phyloP scores from a whole-genome alignment of 148 eudicot genomes.

The Drosera capensis region DNA sequence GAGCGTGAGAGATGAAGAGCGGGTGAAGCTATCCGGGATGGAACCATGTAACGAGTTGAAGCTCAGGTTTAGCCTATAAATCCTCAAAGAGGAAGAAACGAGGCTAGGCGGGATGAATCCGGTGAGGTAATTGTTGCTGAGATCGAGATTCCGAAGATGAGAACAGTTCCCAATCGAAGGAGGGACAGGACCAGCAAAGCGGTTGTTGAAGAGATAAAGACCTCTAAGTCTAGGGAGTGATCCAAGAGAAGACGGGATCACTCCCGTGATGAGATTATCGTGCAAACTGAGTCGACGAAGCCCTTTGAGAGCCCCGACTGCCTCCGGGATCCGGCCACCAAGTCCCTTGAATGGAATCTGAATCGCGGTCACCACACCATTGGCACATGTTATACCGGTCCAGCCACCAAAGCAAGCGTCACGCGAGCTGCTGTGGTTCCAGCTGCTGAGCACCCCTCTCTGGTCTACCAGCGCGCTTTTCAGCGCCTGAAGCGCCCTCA shows the following conservation, averaged over 20 bases:
- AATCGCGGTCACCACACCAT: slow-evolving; percentile 77
- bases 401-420: slow-evolving; percentile 76
- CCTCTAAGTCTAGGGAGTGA: slow-evolving; percentile 65
- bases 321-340: slow-evolving; percentile 44
- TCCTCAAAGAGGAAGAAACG: slow-evolving; percentile 39
- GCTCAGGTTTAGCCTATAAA: slow-evolving; percentile 61
- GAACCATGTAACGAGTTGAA: slow-evolving; percentile 47
- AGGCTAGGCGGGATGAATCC: slow-evolving; percentile 44
- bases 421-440: slow-evolving; percentile 62
- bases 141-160: slow-evolving; percentile 55
- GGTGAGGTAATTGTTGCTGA: slow-evolving; percentile 39
- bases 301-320: slow-evolving; percentile 54
- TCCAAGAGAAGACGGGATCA: slow-evolving; percentile 52
- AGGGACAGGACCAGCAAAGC: slow-evolving; percentile 59
- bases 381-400: slow-evolving; percentile 73
- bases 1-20: slow-evolving; percentile 28
- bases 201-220: slow-evolving; percentile 56
- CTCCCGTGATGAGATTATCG: slow-evolving; percentile 48
- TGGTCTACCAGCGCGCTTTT: slow-evolving; percentile 51
- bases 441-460: slow-evolving; percentile 46
- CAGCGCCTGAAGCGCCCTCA: slow-evolving; percentile 67
- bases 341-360: slow-evolving; percentile 75
- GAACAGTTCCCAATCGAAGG: slow-evolving; percentile 42
- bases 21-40: slow-evolving; percentile 34
- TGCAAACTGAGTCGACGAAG: slow-evolving; percentile 78